Conservation (phyloP, 805 yeast genomes). For the Kazachstania psychrophila region DNA sequence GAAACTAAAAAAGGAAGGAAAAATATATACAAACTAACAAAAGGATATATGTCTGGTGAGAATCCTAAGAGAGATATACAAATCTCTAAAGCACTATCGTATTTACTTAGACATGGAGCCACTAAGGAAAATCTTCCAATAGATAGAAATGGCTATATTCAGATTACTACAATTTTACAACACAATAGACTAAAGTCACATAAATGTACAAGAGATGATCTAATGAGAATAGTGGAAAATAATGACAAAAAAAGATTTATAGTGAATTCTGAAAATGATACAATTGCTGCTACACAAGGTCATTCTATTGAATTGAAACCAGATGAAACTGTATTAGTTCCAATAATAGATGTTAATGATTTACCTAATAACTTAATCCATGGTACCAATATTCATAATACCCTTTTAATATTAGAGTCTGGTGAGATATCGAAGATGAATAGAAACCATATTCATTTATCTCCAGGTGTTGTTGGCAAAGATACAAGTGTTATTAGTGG, state of each 20-base stretch:
- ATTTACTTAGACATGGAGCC: constrained; percentile 83
- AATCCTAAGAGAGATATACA: constrained; percentile 36
- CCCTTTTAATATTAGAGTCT: constrained; percentile 38
- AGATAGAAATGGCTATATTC: constrained; percentile 58
- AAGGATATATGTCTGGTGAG: not conserved
- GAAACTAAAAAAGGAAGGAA: not conserved
- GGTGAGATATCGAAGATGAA: constrained; percentile 61
- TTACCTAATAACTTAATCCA: constrained; percentile 57
- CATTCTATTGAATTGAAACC: constrained; percentile 52
- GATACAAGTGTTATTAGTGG: constrained; percentile 56
- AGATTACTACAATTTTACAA: constrained; percentile 41
- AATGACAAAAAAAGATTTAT: constrained; percentile 69
- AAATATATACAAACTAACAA: not conserved
- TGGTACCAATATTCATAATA: constrained; percentile 55
- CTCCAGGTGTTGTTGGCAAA: constrained; percentile 44
- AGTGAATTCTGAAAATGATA: constrained; percentile 29
- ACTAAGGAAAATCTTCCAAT: constrained; percentile 53
- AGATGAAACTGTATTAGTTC: constrained; percentile 36
- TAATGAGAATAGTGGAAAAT: constrained; percentile 48
- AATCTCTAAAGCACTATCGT: constrained; percentile 68
- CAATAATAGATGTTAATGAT: constrained; percentile 30
- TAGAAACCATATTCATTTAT: constrained; percentile 81
- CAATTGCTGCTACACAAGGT: constrained; percentile 89
- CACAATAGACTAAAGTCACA: constrained; percentile 52
- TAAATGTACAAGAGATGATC: constrained; percentile 46